A percentile compares a stretch with the other conserved stretches of the same genome.
These are phyloP conservation scores for Candida adriatica DNA, from an alignment of 805 yeast genomes.

Conservation along the genomic window DNA sequence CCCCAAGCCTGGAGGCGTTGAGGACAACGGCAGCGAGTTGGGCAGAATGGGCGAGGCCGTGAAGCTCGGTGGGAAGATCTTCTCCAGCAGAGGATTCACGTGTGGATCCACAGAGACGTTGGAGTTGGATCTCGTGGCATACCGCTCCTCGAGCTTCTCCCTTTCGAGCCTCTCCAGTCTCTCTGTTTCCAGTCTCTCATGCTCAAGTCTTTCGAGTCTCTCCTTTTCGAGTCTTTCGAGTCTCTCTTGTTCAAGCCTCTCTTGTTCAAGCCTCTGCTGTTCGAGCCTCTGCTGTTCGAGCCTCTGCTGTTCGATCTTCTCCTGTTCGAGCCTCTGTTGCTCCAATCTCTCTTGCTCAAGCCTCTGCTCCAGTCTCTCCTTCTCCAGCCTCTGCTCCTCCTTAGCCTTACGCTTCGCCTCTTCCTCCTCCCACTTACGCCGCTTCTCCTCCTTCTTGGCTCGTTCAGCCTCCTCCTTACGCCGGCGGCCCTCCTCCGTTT, in stretches of 20 bases:
- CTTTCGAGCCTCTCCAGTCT: too few relatives aligned
- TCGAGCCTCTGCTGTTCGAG: constrained; percentile 5
- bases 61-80: too few relatives aligned
- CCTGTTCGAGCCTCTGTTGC: constrained; percentile 4
- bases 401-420: constrained; percentile 27
- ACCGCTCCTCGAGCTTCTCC: too few relatives aligned
- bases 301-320: background rate
- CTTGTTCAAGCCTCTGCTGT: constrained; percentile 2
- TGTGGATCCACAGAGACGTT: too few relatives aligned
- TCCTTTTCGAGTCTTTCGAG: too few relatives aligned
- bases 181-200: too few relatives aligned
- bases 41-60: too few relatives aligned
- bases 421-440: constrained; percentile 32
- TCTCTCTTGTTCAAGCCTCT: constrained; percentile 2
- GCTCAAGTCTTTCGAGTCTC: too few relatives aligned
- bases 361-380: constrained; percentile 21
- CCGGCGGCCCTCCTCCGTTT: constrained; percentile 35
- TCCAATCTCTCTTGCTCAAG: constrained; percentile 3
- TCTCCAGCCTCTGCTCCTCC: constrained; percentile 24
- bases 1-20: too few relatives aligned
- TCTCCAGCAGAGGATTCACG: too few relatives aligned
- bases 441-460: constrained; percentile 33
- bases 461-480: constrained; percentile 32
- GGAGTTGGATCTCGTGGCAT: too few relatives aligned
- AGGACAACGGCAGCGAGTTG: too few relatives aligned